Evolutionary conservation across 192 early-diverging fungal species (phyloP).

Genomic region (Coemansia guatemalensis): DNA sequence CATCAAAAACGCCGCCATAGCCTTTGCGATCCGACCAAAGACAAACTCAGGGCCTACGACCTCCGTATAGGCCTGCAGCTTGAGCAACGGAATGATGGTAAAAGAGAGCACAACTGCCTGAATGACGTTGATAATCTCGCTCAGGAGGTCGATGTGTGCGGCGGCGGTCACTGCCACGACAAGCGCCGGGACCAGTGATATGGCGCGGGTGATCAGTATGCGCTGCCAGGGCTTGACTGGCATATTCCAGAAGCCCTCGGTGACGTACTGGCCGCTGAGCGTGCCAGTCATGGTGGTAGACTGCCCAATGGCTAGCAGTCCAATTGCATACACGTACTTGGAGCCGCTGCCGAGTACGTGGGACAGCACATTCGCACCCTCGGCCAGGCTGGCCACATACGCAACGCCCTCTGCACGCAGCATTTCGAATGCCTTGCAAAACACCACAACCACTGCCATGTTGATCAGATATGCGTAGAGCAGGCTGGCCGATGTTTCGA

Average conservation of each 20-base stretch:
- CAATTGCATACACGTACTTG: slow-evolving; percentile 75
- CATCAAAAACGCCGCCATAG: slow-evolving; percentile 20
- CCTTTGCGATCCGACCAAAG: slow-evolving; percentile 27
- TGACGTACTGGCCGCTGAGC: slow-evolving; percentile 86
- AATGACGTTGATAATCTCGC: slow-evolving; percentile 70
- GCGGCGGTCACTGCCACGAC: slow-evolving; percentile 61
- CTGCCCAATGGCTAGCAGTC: slow-evolving; percentile 82
- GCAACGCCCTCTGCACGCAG: slow-evolving; percentile 52
- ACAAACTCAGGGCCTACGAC: slow-evolving; percentile 56
- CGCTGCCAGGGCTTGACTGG: slow-evolving; percentile 70
- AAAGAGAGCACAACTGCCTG: slow-evolving; percentile 68
- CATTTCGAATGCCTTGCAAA: slow-evolving; percentile 58
- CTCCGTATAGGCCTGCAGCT: slow-evolving; percentile 56
- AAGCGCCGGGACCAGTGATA: slow-evolving; percentile 66
- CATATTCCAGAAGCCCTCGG: slow-evolving; percentile 82
- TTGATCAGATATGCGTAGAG: slow-evolving; percentile 69
- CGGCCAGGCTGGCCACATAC: slow-evolving; percentile 44
- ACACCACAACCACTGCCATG: slow-evolving; percentile 70
- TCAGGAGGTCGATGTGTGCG: slow-evolving; percentile 63
- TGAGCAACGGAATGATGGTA: slow-evolving; percentile 66
- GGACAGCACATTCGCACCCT: slow-evolving; percentile 57
- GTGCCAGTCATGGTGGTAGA: slow-evolving; percentile 89
- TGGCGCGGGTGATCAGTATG: slow-evolving; percentile 59
- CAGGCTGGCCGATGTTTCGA: slow-evolving; percentile 62
- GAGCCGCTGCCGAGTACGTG: slow-evolving; percentile 67